Percentiles rank a stretch among this genome's conserved stretches.
phyloP scores from a whole-genome alignment of 306 rosid genomes.

The Luffa acutangula region DNA sequence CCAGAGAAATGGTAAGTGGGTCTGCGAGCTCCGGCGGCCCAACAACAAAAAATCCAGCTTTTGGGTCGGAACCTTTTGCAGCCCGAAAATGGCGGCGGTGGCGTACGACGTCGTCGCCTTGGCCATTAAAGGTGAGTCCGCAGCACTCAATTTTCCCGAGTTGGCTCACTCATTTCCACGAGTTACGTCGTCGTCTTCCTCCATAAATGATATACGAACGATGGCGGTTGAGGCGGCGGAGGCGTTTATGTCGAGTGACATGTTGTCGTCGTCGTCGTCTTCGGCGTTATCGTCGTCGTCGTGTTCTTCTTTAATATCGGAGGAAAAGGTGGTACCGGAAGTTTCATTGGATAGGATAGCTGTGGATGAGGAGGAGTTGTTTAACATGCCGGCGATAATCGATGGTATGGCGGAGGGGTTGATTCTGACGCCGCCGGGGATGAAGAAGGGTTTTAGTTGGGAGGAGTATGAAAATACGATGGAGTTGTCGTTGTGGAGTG shows the following conservation, averaged over 20 bases:
- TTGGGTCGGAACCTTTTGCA: conserved; percentile 58
- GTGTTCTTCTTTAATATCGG: neutral
- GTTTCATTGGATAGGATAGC: neutral
- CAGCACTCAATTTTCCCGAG: conserved; percentile 40
- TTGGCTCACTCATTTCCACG: conserved; percentile 9
- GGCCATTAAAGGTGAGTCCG: conserved; percentile 35
- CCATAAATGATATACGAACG: conserved; percentile 21
- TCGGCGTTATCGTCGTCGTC: neutral
- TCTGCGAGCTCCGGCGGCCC: conserved; percentile 54
- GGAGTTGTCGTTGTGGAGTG: conserved; percentile 18
- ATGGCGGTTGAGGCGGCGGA: conserved; percentile 23
- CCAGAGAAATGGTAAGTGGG: conserved; percentile 67
- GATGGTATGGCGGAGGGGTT: conserved; percentile 37
- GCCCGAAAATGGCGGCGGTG: conserved; percentile 61
- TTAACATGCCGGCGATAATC: conserved; percentile 33
- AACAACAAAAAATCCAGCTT: conserved; percentile 30
- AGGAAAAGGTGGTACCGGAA: neutral
- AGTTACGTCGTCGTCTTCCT: neutral
- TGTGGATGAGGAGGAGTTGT: conserved; percentile 36
- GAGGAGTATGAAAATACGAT: neutral
- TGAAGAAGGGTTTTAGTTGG: conserved; percentile 29
- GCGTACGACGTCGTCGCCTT: conserved; percentile 61
- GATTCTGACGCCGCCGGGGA: conserved; percentile 30
- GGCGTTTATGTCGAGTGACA: neutral
- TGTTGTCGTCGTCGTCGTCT: neutral